These are phyloP conservation scores for Coemansia sp. DNA, from an alignment of 192 early-diverging fungal species.

Conservation along the genomic window DNA sequence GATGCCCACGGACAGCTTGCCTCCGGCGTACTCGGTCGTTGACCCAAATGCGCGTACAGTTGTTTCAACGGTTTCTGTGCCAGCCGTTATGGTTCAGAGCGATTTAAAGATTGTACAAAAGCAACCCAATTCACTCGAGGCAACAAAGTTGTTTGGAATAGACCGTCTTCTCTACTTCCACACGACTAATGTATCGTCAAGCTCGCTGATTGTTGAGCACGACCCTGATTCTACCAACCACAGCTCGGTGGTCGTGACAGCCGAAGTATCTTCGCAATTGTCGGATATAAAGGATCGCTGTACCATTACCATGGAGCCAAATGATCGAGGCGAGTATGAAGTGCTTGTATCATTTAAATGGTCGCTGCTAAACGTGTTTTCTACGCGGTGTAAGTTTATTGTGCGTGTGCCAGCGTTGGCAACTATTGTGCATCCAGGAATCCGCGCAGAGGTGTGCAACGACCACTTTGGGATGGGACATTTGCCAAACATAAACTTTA, in stretches of 20 bases:
- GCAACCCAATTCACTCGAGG: conserved; percentile 21
- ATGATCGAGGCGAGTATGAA: conserved; percentile 31
- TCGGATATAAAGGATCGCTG: conserved; percentile 14
- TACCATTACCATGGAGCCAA: conserved; percentile 11
- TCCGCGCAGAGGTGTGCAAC: conserved; percentile 17
- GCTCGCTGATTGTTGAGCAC: conserved; percentile 23
- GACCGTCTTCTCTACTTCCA: conserved; percentile 31
- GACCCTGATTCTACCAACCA: conserved; percentile 19
- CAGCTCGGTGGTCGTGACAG: conserved; percentile 16
- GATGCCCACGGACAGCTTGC: conserved; percentile 8
- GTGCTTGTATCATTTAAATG: conserved; percentile 25
- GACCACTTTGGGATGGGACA: conserved; percentile 17
- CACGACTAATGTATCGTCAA: conserved; percentile 13
- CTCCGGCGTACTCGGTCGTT: conserved; percentile 32
- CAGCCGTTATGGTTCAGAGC: not conserved
- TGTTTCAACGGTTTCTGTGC: not conserved
- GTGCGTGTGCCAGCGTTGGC: conserved; percentile 16
- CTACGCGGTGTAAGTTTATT: conserved; percentile 17
- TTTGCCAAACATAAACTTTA: conserved; percentile 24
- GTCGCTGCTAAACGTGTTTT: conserved; percentile 23
- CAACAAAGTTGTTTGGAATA: conserved; percentile 24
- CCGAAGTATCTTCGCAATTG: conserved; percentile 15
- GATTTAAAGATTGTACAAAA: conserved; percentile 17
- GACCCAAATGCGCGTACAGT: conserved; percentile 18
- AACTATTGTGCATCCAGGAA: conserved; percentile 20